Evolutionary conservation across 352 stramenopile genomes (phyloP), one percentile per base, ranked within the genome.

Genomic region (Globisporangium irregulare): DNA sequence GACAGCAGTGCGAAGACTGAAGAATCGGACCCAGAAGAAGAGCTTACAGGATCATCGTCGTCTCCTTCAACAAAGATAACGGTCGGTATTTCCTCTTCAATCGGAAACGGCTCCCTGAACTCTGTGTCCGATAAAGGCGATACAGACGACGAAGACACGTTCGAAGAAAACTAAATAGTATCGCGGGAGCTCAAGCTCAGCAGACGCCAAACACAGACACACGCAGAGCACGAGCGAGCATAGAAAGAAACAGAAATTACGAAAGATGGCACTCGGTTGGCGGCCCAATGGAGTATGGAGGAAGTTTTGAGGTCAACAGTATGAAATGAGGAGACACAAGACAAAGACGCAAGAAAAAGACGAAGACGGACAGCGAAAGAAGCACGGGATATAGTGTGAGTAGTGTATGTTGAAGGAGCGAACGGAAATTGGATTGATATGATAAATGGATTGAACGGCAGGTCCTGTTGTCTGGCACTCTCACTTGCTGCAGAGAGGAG

Each of bases 1-100:
- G 79, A 87, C 68, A 74, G 77, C 64, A 82, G 76, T 54, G 66
- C 74, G 20, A 84, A 86, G 71, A 84, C 76, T n/a, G 80, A 88
- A 41, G 80, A 88, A 58, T 84, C 78, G 14, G 80, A 88, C 14
- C 68, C 71, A 20, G 80, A 86, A 25, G 80, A 85, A 50, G 80
- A 88, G 34, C 62, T 53, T 36, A 38, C n/a, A 24, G 38, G 48
- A 43, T 57, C 38, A 18, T 55, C 25, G 15, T 41, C 38, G 9
- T 57, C 41, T 25, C 54, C 38, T 20, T 54, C 38, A 20, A 63
- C 38, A 27, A 29, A 53, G 53, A 14, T 3, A 3, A 18, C 20
- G 25, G 8, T 58, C 7, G 36, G 34, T 41, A 34, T 63, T 61
- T 46, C 53, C 18, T 15, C 51, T 32, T 62, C 53, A 62, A 62